A percentile compares a stretch with the other conserved stretches of the same genome.
Evolutionary conservation across 352 stramenopile genomes (phyloP).

Genomic region (Pythium brassicae): DNA sequence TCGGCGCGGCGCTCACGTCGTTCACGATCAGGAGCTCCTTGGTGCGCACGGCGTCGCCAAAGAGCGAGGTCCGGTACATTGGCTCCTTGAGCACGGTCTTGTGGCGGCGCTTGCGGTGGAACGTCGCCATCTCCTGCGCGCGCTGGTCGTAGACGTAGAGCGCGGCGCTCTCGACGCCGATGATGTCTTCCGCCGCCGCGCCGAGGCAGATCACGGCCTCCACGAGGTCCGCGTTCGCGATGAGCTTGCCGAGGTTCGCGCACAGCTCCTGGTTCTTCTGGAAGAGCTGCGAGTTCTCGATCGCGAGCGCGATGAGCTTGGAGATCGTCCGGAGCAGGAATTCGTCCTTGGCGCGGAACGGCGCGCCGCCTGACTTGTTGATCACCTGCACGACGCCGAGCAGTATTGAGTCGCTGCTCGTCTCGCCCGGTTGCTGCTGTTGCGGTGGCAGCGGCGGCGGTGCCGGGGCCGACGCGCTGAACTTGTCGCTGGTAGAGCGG

Average conservation of each 20-base stretch:
- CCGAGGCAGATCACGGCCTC: constrained; percentile 55
- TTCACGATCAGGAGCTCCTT: constrained; percentile 68
- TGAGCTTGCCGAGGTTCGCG: constrained; percentile 55
- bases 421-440: constrained; percentile 2
- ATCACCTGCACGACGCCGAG: constrained; percentile 79
- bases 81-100: constrained; percentile 44
- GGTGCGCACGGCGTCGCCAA: constrained; percentile 40
- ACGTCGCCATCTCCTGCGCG: constrained; percentile 53
- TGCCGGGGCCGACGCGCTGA: background rate
- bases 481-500: background rate
- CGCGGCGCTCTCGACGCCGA: constrained; percentile 60
- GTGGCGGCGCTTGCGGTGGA: constrained; percentile 66
- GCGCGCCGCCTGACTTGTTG: constrained; percentile 72
- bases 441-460: background rate
- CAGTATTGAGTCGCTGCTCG: constrained; percentile 27
- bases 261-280: constrained; percentile 75
- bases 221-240: constrained; percentile 51
- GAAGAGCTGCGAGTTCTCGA: constrained; percentile 79
- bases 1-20: constrained; percentile 23
- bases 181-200: constrained; percentile 56
- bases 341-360: constrained; percentile 77
- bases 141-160: constrained; percentile 54
- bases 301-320: constrained; percentile 73
- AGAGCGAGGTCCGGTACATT: constrained; percentile 46
- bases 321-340: constrained; percentile 71